A percentile compares a stretch with the other conserved stretches of the same genome.
phyloP scores from a whole-genome alignment of 345 rosid genomes.

The Rhodamnia argentea region DNA sequence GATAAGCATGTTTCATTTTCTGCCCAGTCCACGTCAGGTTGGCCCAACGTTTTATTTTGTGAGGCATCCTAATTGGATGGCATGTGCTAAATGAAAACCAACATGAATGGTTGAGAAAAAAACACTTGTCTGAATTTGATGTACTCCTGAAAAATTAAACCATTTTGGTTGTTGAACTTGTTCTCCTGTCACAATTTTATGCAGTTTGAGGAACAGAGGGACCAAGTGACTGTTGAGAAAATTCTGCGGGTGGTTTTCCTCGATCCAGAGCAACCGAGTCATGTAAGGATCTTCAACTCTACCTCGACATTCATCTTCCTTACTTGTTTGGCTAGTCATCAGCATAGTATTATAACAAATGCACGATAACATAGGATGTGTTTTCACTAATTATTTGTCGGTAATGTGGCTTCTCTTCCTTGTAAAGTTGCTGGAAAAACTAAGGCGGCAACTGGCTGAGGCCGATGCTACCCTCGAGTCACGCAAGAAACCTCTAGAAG shows the following conservation, averaged over 20 bases:
- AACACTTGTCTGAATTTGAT: background rate
- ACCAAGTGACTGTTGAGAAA: conserved; percentile 55
- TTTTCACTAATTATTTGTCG: background rate
- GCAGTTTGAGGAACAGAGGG: conserved; percentile 76
- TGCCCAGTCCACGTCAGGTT: background rate
- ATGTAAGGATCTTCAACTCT: conserved; percentile 24
- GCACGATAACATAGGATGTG: background rate
- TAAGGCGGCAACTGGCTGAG: conserved; percentile 46
- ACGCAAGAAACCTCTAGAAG: conserved; percentile 50
- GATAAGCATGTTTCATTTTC: background rate
- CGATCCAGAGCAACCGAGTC: conserved; percentile 40
- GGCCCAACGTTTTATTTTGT: background rate
- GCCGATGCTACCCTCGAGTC: conserved; percentile 59
- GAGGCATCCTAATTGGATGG: background rate
- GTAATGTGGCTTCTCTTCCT: background rate
- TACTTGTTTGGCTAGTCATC: background rate
- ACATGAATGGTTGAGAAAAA: background rate
- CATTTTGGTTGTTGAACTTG: background rate
- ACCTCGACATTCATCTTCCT: background rate
- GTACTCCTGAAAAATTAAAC: background rate
- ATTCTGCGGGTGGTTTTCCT: conserved; percentile 56
- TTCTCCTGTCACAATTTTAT: background rate
- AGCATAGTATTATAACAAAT: background rate
- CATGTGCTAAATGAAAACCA: background rate
- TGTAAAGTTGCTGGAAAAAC: conserved; percentile 41